Evolutionary conservation across 148 eudicot genomes (phyloP).

Genomic region (Camellia granthamiana): DNA sequence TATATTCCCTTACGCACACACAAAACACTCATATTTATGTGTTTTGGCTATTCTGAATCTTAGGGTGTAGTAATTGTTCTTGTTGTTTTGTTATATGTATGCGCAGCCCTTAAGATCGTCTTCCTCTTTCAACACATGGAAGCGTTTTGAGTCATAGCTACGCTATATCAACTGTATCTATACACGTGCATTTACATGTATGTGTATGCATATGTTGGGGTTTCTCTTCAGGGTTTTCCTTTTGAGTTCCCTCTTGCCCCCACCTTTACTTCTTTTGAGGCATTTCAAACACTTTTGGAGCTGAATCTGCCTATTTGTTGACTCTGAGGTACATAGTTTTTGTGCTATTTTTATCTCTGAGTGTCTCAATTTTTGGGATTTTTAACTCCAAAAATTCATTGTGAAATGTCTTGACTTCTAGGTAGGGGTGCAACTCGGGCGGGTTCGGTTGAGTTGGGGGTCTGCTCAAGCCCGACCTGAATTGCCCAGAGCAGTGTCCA

Average conservation of each 20-base stretch:
- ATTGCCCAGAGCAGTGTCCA: too few relatives aligned
- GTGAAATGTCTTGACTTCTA: slow-evolving; percentile 22
- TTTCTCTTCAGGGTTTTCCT: slow-evolving; percentile 67
- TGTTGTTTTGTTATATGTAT: background rate
- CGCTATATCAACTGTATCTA: slow-evolving; percentile 44
- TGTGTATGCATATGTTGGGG: slow-evolving; percentile 9
- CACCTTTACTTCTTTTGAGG: background rate
- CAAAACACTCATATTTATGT: background rate
- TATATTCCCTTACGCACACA: too few relatives aligned
- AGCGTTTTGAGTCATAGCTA: slow-evolving; percentile 95
- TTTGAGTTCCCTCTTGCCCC: slow-evolving; percentile 25
- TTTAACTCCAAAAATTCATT: slow-evolving; percentile 15
- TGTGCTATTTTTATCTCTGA: slow-evolving; percentile 5
- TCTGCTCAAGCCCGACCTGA: too few relatives aligned
- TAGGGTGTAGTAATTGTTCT: background rate
- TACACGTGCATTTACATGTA: background rate
- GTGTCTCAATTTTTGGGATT: slow-evolving; percentile 16
- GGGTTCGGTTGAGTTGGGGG: too few relatives aligned
- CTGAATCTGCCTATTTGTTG: background rate
- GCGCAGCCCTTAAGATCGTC: slow-evolving; percentile 96
- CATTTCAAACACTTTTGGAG: slow-evolving; percentile 11
- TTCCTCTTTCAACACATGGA: slow-evolving; percentile 55
- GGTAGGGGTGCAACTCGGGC: too few relatives aligned
- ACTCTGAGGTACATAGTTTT: background rate
- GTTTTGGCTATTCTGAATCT: background rate